A percentile compares a stretch with the other conserved stretches of the same genome.
Conservation (phyloP, 1,284 basidiomycete genomes). For the Pseudozyma pruni region DNA sequence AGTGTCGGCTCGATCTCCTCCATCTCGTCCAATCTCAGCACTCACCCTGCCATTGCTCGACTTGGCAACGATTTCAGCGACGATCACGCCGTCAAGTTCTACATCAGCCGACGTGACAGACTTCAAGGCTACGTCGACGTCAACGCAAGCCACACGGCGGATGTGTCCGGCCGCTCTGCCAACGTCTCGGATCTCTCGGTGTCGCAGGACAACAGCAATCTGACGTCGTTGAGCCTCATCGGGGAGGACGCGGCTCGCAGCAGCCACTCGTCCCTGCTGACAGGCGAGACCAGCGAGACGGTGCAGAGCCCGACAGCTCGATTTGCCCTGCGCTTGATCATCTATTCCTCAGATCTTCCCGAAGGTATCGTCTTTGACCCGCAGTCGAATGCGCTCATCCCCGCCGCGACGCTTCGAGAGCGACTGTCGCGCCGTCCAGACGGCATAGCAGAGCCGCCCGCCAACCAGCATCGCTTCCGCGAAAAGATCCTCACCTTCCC, state of each 20-base stretch:
- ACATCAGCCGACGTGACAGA: slow-evolving; percentile 74
- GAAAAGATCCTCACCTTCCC: slow-evolving; percentile 73
- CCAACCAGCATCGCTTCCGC: slow-evolving; percentile 43
- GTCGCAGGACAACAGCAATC: slow-evolving; percentile 44
- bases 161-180: slow-evolving; percentile 31
- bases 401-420: slow-evolving; percentile 32
- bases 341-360: slow-evolving; percentile 87
- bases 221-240: slow-evolving; percentile 31
- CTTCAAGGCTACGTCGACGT: slow-evolving; percentile 39
- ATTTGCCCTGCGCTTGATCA: slow-evolving; percentile 85
- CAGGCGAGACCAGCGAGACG: slow-evolving; percentile 41
- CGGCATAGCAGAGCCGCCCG: slow-evolving; percentile 4
- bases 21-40: slow-evolving; percentile 85
- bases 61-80: slow-evolving; percentile 94
- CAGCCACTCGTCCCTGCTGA: slow-evolving; percentile 42
- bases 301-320: slow-evolving; percentile 72
- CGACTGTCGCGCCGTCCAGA: slow-evolving; percentile 20
- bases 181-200: slow-evolving; percentile 30
- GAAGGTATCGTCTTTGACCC: slow-evolving; percentile 94
- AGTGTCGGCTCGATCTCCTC: slow-evolving; percentile 93
- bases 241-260: slow-evolving; percentile 32
- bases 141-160: slow-evolving; percentile 16
- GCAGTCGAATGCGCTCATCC: slow-evolving; percentile 85
- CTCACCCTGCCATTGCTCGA: slow-evolving; percentile 91
- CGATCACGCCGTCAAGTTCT: slow-evolving; percentile 95